Conservation (phyloP, 2,329 filamentous ascomycete species). For the Ascosphaera acerosa region DNA sequence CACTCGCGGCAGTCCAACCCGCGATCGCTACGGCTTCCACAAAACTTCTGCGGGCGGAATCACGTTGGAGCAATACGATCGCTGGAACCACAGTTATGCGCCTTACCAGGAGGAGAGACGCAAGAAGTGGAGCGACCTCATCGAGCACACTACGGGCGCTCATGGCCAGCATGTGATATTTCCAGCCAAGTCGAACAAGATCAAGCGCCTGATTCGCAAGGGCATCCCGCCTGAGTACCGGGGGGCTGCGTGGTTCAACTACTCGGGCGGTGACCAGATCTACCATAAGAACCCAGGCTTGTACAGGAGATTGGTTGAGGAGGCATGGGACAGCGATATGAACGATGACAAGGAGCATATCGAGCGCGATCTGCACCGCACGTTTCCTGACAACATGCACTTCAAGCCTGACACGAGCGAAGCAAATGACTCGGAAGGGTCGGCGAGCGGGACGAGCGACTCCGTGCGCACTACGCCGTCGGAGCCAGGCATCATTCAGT, state of each 20-base stretch:
- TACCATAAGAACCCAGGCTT: conserved; percentile 50
- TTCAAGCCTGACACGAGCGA: conserved; percentile 43
- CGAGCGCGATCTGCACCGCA: conserved; percentile 77
- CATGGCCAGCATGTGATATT: conserved; percentile 51
- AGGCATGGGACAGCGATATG: conserved; percentile 37
- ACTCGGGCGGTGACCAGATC: conserved; percentile 64
- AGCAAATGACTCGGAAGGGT: conserved; percentile 8
- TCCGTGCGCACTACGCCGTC: conserved; percentile 13
- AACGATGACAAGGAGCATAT: conserved; percentile 68
- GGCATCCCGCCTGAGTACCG: conserved; percentile 85
- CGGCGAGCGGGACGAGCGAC: conserved; percentile 15
- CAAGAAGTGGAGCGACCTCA: conserved; percentile 57
- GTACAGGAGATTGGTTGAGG: conserved; percentile 44
- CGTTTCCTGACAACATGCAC: conserved; percentile 77
- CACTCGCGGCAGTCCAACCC: conserved; percentile 14
- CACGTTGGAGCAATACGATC: conserved; percentile 49
- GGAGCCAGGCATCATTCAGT: conserved; percentile 56
- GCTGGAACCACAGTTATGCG: conserved; percentile 52
- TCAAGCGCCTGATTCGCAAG: conserved; percentile 77
- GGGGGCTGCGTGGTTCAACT: conserved; percentile 94
- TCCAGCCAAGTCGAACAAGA: conserved; percentile 53
- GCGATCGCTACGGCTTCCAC: conserved; percentile 80
- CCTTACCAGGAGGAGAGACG: conserved; percentile 48
- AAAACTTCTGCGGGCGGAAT: conserved; percentile 55
- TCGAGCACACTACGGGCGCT: conserved; percentile 50